phyloP scores from a whole-genome alignment of 805 yeast species.

The Cyberlindnera americana region DNA sequence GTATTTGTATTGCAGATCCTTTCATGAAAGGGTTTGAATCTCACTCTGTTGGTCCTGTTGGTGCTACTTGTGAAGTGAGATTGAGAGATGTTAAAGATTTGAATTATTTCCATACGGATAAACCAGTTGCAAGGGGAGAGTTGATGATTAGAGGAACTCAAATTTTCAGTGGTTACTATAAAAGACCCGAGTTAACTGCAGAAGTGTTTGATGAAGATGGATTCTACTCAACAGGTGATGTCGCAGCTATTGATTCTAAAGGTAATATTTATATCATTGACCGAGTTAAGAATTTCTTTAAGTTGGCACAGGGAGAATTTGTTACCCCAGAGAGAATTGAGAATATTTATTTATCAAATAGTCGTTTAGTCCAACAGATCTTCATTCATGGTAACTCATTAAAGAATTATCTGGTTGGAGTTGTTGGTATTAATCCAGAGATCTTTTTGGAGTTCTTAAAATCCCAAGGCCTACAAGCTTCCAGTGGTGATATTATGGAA shows the following conservation, averaged over 20 bases:
- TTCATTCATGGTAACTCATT: conserved; percentile 56
- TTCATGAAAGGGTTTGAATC: conserved; percentile 4
- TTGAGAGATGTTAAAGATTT: conserved; percentile 45
- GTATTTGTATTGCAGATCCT: conserved; percentile 32
- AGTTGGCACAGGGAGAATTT: conserved; percentile 52
- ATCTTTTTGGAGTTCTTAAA: conserved; percentile 14
- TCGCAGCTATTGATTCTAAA: conserved; percentile 40
- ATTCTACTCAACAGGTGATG: conserved; percentile 60
- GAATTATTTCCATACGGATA: conserved; percentile 32
- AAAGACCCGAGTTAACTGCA: conserved; percentile 44
- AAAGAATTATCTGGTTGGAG: conserved; percentile 47
- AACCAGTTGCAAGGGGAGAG: conserved; percentile 39
- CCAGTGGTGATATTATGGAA: conserved; percentile 2
- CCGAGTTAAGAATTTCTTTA: conserved; percentile 55
- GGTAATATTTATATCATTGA: conserved; percentile 52
- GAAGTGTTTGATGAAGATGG: conserved; percentile 43
- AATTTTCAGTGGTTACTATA: conserved; percentile 47
- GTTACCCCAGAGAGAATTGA: conserved; percentile 68
- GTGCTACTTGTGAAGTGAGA: conserved; percentile 43
- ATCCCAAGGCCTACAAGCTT: conserved; percentile 4
- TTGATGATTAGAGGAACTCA: conserved; percentile 51
- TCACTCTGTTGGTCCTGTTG: conserved; percentile 38
- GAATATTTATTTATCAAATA: conserved; percentile 44
- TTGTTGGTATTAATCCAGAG: conserved; percentile 50
- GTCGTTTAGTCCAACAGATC: conserved; percentile 41